Evolutionary conservation across 2,329 filamentous ascomycete species (phyloP).

Genomic region (Penicillium digitatum): DNA sequence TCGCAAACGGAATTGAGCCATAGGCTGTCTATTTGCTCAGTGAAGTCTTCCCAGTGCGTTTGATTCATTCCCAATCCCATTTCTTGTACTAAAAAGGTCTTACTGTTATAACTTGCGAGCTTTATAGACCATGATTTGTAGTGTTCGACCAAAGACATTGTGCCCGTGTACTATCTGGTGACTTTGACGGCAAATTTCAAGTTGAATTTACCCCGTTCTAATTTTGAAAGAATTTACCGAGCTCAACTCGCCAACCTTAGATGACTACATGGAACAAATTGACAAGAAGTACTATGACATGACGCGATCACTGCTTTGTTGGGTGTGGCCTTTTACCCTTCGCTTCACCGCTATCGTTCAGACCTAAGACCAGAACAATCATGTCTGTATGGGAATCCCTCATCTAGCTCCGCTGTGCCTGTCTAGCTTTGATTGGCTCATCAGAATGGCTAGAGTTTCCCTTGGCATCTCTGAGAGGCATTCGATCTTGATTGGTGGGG

Average conservation of each 20-base stretch:
- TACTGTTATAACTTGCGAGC: neutral
- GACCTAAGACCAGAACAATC: neutral
- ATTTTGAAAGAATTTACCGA: neutral
- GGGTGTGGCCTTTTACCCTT: neutral
- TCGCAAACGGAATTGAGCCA: neutral
- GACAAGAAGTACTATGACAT: neutral
- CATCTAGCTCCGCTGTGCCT: neutral
- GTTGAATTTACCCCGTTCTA: neutral
- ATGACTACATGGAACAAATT: neutral
- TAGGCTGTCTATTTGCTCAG: neutral
- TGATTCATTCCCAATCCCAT: no score
- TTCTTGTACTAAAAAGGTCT: neutral
- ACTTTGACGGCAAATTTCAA: neutral
- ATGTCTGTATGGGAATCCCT: neutral
- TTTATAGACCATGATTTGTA: neutral
- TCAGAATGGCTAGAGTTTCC: neutral
- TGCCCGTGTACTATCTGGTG: neutral
- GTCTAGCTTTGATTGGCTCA: neutral
- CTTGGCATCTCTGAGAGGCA: no score
- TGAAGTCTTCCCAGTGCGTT: neutral
- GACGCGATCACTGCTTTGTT: slow-evolving; percentile 1
- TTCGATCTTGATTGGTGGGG: neutral
- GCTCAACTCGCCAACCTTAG: neutral
- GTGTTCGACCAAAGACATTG: neutral
- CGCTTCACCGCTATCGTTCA: neutral